A percentile compares a stretch with the other conserved stretches of the same genome.
Evolutionary conservation across 768 basidiomycete species (phyloP).

Genomic region (Polyporus arcularius): DNA sequence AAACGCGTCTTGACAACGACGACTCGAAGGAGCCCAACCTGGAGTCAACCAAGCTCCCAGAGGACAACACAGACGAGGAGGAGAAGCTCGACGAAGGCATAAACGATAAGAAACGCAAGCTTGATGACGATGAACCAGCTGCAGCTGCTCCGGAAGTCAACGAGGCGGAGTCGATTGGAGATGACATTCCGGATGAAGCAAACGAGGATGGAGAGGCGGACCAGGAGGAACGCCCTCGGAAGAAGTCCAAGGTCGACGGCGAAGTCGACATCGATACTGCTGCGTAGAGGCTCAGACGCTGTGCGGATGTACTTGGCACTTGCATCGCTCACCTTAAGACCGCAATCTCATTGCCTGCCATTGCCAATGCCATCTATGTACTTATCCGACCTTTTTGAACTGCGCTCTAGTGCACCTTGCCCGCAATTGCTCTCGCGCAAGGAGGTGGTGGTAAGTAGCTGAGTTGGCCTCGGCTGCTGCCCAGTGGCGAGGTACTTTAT

Average conservation of each 20-base stretch:
- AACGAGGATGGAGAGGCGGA: conserved; percentile 1
- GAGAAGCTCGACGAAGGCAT: background rate
- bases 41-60: background rate
- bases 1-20: background rate
- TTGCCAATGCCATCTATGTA: too few species aligned
- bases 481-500: too few species aligned
- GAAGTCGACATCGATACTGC: background rate
- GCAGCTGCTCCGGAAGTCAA: too few species aligned
- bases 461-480: too few species aligned
- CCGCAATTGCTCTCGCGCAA: too few species aligned
- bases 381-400: too few species aligned
- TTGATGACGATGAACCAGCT: background rate
- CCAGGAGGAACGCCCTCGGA: conserved; percentile 15
- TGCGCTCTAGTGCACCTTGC: too few species aligned
- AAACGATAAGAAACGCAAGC: conserved; percentile 12
- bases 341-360: too few species aligned
- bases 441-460: too few species aligned
- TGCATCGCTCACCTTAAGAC: too few species aligned
- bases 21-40: background rate
- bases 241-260: conserved; percentile 23
- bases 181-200: background rate
- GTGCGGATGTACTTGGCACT: too few species aligned
- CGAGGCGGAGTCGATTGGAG: background rate
- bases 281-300: background rate
- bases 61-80: background rate